phyloP scores from a whole-genome alignment of 768 basidiomycete genomes.

The Inosperma sp. region DNA sequence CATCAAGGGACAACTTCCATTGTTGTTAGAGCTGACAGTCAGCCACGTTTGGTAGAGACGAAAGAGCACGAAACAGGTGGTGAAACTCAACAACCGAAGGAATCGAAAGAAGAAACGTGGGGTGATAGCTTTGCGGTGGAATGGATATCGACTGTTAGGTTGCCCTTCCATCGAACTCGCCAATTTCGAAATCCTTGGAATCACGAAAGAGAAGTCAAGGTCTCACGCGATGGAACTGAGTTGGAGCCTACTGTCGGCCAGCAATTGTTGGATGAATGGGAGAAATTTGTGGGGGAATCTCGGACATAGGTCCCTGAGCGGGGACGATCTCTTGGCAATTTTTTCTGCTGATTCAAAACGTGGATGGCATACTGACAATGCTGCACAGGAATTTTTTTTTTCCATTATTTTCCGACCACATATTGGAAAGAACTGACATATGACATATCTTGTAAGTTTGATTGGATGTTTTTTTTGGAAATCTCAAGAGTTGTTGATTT shows the following conservation, averaged over 20 bases:
- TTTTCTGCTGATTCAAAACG: too few species aligned
- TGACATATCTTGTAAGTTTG: too few species aligned
- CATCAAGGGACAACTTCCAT: conserved; percentile 6
- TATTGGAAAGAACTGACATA: too few species aligned
- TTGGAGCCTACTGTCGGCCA: conserved; percentile 76
- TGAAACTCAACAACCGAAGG: conserved; percentile 21
- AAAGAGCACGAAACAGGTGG: conserved; percentile 22
- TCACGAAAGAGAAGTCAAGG: conserved; percentile 73
- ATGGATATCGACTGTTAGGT: conserved; percentile 67
- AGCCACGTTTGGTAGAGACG: conserved; percentile 11
- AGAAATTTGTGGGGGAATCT: conserved; percentile 24
- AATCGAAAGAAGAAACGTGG: conserved; percentile 41
- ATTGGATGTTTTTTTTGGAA: too few species aligned
- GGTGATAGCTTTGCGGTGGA: conserved; percentile 77
- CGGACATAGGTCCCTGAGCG: conserved; percentile 9
- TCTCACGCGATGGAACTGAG: conserved; percentile 89
- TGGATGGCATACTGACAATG: too few species aligned
- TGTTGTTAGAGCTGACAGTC: neutral
- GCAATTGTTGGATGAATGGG: conserved; percentile 68
- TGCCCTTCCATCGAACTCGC: conserved; percentile 73
- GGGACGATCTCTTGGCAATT: too few species aligned
- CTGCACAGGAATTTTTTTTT: too few species aligned
- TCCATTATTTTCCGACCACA: too few species aligned
- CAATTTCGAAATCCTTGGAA: conserved; percentile 94
- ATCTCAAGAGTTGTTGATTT: too few species aligned